Evolutionary conservation across 352 stramenopile species (phyloP).

Genomic region (Nothophytophthora sp.): DNA sequence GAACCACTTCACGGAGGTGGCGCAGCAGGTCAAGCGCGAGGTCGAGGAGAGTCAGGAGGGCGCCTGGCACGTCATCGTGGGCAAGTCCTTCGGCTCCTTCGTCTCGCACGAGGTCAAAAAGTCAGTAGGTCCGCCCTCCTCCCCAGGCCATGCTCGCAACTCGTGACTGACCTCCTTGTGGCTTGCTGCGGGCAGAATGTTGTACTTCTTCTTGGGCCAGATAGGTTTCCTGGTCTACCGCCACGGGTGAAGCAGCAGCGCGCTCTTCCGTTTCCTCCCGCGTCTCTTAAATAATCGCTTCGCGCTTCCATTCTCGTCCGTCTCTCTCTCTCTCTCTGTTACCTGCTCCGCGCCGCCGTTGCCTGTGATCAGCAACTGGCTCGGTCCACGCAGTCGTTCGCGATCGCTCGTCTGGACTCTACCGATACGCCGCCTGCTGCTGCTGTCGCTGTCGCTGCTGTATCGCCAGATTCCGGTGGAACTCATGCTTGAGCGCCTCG

Average conservation of each 20-base stretch:
- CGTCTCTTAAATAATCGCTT: conserved; percentile 43
- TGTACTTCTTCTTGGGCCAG: conserved; percentile 83
- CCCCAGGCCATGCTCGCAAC: conserved; percentile 29
- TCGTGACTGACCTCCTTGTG: conserved; percentile 2
- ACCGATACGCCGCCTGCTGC: conserved; percentile 16
- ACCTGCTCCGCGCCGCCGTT: conserved; percentile 6
- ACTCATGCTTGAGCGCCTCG: conserved; percentile 46
- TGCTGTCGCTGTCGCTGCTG: conserved; percentile 33
- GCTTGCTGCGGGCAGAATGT: conserved; percentile 44
- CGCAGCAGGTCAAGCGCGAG: conserved; percentile 79
- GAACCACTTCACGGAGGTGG: conserved; percentile 81
- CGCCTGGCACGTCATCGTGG: conserved; percentile 84
- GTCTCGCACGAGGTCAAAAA: conserved; percentile 87
- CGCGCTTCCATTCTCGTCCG: conserved; percentile 14
- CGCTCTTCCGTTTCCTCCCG: neutral
- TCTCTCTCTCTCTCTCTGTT: conserved; percentile 3
- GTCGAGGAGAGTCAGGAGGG: conserved; percentile 68
- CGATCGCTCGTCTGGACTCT: conserved; percentile 3
- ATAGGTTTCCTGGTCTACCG: conserved; percentile 81
- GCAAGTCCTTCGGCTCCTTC: conserved; percentile 87
- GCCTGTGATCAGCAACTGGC: conserved; percentile 2
- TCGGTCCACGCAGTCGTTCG: neutral
- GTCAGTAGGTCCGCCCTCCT: conserved; percentile 27
- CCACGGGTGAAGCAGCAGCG: conserved; percentile 41
- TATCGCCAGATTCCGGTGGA: conserved; percentile 29